Evolutionary conservation across 176 grass and related monocot species (phyloP).

Genomic region (Saccharum officinarum): DNA sequence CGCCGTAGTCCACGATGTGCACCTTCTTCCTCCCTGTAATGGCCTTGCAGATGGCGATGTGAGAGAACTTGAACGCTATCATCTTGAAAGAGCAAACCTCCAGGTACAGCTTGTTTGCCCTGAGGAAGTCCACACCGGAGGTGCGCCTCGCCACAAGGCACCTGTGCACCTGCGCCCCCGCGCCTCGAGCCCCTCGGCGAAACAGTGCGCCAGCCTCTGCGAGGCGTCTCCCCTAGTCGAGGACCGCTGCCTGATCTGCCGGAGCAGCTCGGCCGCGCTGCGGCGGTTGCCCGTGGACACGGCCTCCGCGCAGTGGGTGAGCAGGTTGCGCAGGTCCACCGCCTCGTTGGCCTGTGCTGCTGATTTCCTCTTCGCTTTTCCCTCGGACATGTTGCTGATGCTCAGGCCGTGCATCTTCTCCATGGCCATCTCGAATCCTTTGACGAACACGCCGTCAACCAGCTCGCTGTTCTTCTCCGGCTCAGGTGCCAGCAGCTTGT

Average conservation of each 20-base stretch:
- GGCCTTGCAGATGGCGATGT: no score
- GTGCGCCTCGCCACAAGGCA: no score
- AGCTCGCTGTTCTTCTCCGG: background rate
- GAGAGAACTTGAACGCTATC: no score
- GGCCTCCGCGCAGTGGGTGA: background rate
- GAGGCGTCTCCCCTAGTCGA: slow-evolving; percentile 47
- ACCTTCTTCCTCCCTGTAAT: no score
- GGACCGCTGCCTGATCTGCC: slow-evolving; percentile 54
- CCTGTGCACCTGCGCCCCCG: background rate
- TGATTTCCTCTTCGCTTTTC: background rate
- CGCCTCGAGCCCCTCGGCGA: slow-evolving; percentile 51
- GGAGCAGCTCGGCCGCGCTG: slow-evolving; percentile 39
- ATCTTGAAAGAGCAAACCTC: no score
- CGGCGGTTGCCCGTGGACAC: slow-evolving; percentile 42
- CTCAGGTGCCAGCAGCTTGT: background rate
- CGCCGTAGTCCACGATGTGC: no score
- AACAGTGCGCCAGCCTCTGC: slow-evolving; percentile 56
- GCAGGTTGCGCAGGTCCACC: background rate
- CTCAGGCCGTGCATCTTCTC: background rate
- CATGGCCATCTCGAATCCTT: background rate
- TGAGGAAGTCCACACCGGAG: no score
- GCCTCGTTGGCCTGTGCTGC: background rate
- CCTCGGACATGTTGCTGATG: background rate
- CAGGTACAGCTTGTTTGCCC: no score
- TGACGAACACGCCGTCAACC: background rate